These are phyloP conservation scores for Chenopodium quinoa DNA, from an alignment of 148 eudicot genomes.

Conservation along the genomic window DNA sequence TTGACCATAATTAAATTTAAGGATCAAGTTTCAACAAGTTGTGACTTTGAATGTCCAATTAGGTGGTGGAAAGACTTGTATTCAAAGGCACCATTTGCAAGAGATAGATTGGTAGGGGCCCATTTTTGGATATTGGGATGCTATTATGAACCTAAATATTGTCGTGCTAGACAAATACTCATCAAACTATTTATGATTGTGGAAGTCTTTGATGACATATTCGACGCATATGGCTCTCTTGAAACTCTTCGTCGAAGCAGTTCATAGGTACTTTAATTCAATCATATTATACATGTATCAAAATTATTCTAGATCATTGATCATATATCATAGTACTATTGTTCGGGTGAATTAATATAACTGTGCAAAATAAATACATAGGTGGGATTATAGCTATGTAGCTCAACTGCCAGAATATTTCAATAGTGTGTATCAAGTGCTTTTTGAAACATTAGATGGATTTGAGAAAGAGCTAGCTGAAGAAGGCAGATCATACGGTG, in stretches of 20 bases:
- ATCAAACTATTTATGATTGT: constrained; percentile 1
- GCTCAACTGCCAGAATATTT: constrained; percentile 39
- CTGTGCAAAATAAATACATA: neutral
- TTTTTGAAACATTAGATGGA: constrained; percentile 30
- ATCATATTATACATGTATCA: neutral
- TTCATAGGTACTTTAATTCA: neutral
- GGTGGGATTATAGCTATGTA: constrained; percentile 40
- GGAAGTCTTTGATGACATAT: neutral
- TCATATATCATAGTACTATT: too few species aligned
- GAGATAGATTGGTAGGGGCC: constrained; percentile 41
- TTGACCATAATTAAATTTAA: too few species aligned
- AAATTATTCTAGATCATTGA: too few species aligned
- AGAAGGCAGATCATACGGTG: constrained; percentile 27
- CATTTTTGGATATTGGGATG: constrained; percentile 9
- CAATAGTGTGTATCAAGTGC: constrained; percentile 24
- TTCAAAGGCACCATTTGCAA: constrained; percentile 29
- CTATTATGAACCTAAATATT: neutral
- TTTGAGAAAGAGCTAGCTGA: constrained; percentile 33
- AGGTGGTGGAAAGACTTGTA: neutral
- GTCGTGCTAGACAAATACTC: neutral
- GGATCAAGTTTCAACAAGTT: too few species aligned
- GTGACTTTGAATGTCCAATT: too few species aligned
- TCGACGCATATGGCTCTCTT: neutral
- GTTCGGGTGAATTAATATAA: too few species aligned
- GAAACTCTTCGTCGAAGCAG: neutral